Base-by-base conservation (phyloP, 345 rosid species). In the Durio zibethinus region DNA sequence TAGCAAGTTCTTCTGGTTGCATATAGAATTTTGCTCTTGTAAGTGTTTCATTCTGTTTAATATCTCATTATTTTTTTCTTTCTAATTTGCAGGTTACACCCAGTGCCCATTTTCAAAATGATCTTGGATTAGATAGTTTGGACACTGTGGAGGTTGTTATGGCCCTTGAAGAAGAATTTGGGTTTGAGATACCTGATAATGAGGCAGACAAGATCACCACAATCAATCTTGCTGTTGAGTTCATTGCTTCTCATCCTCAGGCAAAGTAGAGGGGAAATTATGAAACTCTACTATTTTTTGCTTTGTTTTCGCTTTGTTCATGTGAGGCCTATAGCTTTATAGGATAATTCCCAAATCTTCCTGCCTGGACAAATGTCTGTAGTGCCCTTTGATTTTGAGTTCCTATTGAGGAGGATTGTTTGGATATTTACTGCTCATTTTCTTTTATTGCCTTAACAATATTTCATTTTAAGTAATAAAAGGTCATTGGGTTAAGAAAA, bases 101-200 rank as follows among this genome's bases (percentile, higher is more conserved):
- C 31, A 81, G 52, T 78, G 91, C 98, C 33, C 93, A 90, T 88
- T 96, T 96, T 84, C 92, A 91, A 79, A 92, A 85, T 47, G 99
- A 96, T 82, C 94, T 96, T 10, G 99, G 97, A 11, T 87, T 96
- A 25, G 99, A 96, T 82, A 96, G 98, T 84, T 84, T 96, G 82
- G 99, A 96, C 78, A 84, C 86, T 0, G 99, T 93, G 74, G 99
- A 96, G 86, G 77, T 96, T 23, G 99, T 96, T 71, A 95, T 95
- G 99, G 98, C 98, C 45, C 87, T 95, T 0, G 99, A 95, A 85
- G 99, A 95, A 82, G 98, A 95, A 78, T 95, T 95, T 38, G 89
- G 92, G 21, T 92, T 95, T 40, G 99, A 95, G 90, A 95, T 95
- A 53, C 99, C 98, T 20, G 99, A 93, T 73, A 85, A 83, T 45